Conservation (phyloP, 2,329 filamentous ascomycete genomes). For the Akanthomyces muscarius region DNA sequence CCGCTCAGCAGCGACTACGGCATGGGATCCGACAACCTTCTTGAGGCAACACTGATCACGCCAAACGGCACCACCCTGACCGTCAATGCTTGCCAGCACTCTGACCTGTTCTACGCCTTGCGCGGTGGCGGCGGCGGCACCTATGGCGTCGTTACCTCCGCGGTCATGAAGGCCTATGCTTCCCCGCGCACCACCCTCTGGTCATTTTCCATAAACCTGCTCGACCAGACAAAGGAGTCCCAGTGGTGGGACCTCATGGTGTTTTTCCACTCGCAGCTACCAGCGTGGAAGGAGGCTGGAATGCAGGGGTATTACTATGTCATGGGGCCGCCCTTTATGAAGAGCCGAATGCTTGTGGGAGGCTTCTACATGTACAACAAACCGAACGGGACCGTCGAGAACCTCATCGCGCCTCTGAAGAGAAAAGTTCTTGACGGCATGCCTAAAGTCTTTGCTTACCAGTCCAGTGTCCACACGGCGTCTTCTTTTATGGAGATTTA, state of each 20-base stretch:
- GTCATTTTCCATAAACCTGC: neutral
- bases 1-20: constrained; percentile 33
- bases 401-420: neutral
- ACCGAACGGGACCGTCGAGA: constrained; percentile 6
- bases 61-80: constrained; percentile 30
- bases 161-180: constrained; percentile 36
- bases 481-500: neutral
- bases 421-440: neutral
- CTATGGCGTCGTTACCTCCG: constrained; percentile 28
- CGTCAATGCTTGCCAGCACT: constrained; percentile 28
- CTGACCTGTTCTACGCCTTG: constrained; percentile 31
- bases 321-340: neutral
- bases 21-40: constrained; percentile 37
- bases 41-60: constrained; percentile 35
- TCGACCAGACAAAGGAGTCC: neutral
- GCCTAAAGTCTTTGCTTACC: neutral
- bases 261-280: neutral
- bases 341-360: neutral
- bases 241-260: constrained; percentile 13
- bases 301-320: constrained; percentile 14
- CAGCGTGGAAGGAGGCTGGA: constrained; percentile 4
- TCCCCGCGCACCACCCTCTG: constrained; percentile 21
- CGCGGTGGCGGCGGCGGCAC: constrained; percentile 29
- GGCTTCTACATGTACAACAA: constrained; percentile 7
- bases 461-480: neutral